phyloP scores from a whole-genome alignment of 2,329 filamentous ascomycete species.

The Fusarium armeniacum region DNA sequence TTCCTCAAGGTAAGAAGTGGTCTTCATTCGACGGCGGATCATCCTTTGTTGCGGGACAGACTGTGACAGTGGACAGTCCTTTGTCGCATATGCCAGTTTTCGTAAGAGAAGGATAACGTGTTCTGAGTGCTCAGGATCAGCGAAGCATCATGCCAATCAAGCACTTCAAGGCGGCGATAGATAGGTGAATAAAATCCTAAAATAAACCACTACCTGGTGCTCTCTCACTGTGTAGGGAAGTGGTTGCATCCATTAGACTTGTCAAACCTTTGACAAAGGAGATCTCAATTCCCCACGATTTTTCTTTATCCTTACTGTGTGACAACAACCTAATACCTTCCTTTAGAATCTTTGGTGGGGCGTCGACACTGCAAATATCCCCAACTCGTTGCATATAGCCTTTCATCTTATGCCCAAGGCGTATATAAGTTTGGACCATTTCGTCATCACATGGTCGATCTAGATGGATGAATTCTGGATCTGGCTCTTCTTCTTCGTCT shows the following conservation, averaged over 20 bases:
- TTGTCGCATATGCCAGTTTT: slow-evolving; percentile 26
- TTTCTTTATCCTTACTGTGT: neutral
- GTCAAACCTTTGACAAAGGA: slow-evolving; percentile 15
- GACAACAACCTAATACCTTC: slow-evolving; percentile 35
- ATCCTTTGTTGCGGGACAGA: slow-evolving; percentile 14
- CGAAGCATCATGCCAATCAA: neutral
- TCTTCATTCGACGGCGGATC: slow-evolving; percentile 6
- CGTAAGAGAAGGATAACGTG: neutral
- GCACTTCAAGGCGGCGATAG: neutral
- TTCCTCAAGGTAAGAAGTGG: slow-evolving; percentile 19
- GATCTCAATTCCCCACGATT: slow-evolving; percentile 20
- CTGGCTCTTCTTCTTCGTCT: slow-evolving; percentile 23
- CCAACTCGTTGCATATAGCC: slow-evolving; percentile 32
- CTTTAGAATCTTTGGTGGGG: slow-evolving; percentile 32
- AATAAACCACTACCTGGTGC: neutral
- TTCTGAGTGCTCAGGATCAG: no score
- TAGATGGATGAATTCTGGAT: slow-evolving; percentile 32
- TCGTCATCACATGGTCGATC: slow-evolving; percentile 43
- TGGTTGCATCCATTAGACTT: slow-evolving; percentile 8
- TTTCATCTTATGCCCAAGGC: slow-evolving; percentile 36
- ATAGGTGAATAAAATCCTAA: neutral
- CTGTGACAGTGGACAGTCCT: slow-evolving; percentile 14
- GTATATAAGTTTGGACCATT: slow-evolving; percentile 40
- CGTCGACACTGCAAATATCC: slow-evolving; percentile 26
- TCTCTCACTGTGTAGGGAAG: neutral